Conservation (phyloP, 2,329 filamentous ascomycete species). For the Arthrobotrys sphaeroides region DNA sequence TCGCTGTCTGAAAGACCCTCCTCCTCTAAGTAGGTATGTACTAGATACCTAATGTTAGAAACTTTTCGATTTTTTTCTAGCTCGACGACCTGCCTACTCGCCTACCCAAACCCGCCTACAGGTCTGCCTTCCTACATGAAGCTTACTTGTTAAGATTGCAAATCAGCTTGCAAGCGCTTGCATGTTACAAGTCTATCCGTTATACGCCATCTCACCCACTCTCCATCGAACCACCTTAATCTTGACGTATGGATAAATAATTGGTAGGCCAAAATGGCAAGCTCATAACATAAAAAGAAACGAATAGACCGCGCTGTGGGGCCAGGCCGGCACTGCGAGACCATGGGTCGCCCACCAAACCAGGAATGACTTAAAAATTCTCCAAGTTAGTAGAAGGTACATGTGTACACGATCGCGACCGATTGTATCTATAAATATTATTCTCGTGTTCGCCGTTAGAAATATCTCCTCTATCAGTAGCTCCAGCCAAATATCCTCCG, state of each 20-base stretch:
- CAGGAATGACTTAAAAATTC: background rate
- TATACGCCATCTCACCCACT: conserved; percentile 1
- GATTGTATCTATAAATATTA: too few species aligned
- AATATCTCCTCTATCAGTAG: too few species aligned
- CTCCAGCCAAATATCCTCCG: background rate
- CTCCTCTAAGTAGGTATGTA: background rate
- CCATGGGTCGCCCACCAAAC: background rate
- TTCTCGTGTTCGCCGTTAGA: too few species aligned
- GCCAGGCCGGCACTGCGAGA: background rate
- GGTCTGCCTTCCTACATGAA: background rate
- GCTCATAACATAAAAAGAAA: background rate
- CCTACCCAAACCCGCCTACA: background rate
- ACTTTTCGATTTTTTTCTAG: background rate
- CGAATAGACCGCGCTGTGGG: background rate
- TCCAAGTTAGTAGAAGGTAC: too few species aligned
- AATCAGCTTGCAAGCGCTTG: background rate
- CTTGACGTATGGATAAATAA: conserved; percentile 2
- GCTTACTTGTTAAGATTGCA: background rate
- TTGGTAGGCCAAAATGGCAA: background rate
- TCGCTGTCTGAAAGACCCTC: background rate
- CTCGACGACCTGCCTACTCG: background rate
- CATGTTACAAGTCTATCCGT: background rate
- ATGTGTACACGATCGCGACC: too few species aligned
- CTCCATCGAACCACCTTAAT: background rate
- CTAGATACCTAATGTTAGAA: background rate